These are phyloP conservation scores for Carex littledalei DNA, from an alignment of 176 grass and related monocot genomes.

Conservation along the genomic window DNA sequence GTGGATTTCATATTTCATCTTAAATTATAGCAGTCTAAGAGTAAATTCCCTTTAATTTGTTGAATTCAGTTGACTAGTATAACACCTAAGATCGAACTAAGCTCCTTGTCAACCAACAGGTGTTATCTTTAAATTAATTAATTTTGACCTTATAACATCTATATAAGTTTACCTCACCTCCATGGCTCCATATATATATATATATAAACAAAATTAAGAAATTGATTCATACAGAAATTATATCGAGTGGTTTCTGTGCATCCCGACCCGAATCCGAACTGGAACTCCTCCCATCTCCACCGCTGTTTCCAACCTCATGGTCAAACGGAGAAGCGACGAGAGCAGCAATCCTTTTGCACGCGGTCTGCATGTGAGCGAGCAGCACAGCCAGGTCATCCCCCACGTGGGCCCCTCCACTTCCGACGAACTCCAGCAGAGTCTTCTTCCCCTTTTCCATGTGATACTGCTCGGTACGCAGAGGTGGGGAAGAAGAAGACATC, in stretches of 20 bases:
- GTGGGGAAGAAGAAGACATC: constrained; percentile 27
- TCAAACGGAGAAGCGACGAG: constrained; percentile 61
- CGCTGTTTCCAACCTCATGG: constrained; percentile 22
- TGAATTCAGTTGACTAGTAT: neutral
- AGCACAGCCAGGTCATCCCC: constrained; percentile 56
- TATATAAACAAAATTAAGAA: neutral
- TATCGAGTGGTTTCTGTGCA: constrained; percentile 75
- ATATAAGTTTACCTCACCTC: neutral
- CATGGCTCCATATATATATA: too few relatives aligned
- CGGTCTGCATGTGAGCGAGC: constrained; percentile 68
- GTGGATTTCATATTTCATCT: neutral
- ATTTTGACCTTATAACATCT: too few relatives aligned
- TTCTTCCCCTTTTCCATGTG: constrained; percentile 11
- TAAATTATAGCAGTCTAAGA: neutral
- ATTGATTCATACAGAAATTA: constrained; percentile 30
- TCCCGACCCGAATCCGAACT: constrained; percentile 38
- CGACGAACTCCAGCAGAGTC: constrained; percentile 63
- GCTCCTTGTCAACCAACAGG: too few relatives aligned
- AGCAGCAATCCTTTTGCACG: constrained; percentile 82
- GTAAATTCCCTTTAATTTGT: neutral
- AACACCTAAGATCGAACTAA: neutral
- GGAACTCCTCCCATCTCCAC: neutral
- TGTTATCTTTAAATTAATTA: too few relatives aligned
- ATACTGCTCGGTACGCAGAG: neutral
- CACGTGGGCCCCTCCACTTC: constrained; percentile 20